Evolutionary conservation across 108 stramenopile genomes (phyloP).

Genomic region (Nitzschia palea): DNA sequence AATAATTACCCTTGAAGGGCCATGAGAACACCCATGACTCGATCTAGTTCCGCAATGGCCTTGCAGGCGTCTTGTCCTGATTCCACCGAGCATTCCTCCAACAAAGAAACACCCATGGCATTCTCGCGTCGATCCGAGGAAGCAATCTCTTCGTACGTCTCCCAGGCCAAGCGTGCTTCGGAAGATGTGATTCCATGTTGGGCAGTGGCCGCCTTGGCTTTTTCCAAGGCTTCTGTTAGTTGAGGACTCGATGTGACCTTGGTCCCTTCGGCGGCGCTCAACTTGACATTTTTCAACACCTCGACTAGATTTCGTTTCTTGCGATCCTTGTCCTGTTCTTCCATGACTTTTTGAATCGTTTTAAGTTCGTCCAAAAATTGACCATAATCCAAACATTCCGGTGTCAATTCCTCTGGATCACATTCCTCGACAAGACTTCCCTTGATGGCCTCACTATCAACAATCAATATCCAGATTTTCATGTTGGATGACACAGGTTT

Average conservation of each 20-base stretch:
- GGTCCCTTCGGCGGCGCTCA: neutral
- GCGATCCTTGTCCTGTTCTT: neutral
- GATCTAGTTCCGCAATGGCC: slow-evolving; percentile 42
- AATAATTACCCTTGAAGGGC: neutral
- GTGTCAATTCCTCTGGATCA: neutral
- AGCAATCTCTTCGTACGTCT: slow-evolving; percentile 71
- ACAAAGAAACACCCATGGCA: slow-evolving; percentile 24
- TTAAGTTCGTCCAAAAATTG: slow-evolving; percentile 12
- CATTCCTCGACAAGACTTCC: slow-evolving; percentile 20
- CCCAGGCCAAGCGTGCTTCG: slow-evolving; percentile 79
- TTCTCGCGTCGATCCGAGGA: slow-evolving; percentile 13
- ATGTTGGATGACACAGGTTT: too few species aligned
- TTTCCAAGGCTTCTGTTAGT: slow-evolving; percentile 44
- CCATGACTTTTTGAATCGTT: neutral
- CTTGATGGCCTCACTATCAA: slow-evolving; percentile 17
- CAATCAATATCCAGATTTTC: too few species aligned
- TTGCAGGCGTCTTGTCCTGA: slow-evolving; percentile 39
- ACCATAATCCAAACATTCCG: slow-evolving; percentile 28
- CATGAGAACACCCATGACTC: slow-evolving; percentile 9
- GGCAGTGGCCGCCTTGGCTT: slow-evolving; percentile 49
- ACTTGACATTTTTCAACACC: slow-evolving; percentile 24
- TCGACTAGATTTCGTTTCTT: slow-evolving; percentile 1
- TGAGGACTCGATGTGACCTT: slow-evolving; percentile 8
- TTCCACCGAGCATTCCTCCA: slow-evolving; percentile 46
- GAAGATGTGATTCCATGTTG: slow-evolving; percentile 45